Conservation (phyloP, 1,284 basidiomycete species). For the Tylopilus sp. region DNA sequence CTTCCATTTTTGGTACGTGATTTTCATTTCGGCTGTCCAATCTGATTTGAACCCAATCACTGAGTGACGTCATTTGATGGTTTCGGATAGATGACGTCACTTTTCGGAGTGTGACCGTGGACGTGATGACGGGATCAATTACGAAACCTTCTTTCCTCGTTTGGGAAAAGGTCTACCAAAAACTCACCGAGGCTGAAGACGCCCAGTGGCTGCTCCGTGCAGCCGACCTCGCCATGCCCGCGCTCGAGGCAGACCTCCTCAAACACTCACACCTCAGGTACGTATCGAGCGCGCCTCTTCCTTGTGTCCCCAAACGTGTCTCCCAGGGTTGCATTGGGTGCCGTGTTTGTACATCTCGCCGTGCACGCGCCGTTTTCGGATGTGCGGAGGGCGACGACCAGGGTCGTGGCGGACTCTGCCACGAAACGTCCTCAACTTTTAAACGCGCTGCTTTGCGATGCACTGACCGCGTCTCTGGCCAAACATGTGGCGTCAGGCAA, state of each 20-base stretch:
- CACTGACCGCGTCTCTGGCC: constrained; percentile 46
- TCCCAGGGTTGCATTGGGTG: constrained; percentile 57
- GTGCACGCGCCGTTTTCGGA: constrained; percentile 54
- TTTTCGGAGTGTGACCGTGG: constrained; percentile 41
- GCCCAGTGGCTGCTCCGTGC: constrained; percentile 79
- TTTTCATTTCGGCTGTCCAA: constrained; percentile 5
- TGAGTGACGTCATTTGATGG: constrained; percentile 12
- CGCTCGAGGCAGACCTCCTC: constrained; percentile 49
- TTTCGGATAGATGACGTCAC: constrained; percentile 28
- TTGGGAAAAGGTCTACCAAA: constrained; percentile 84
- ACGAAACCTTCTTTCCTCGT: constrained; percentile 82
- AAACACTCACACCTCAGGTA: constrained; percentile 61
- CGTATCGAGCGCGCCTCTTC: not conserved
- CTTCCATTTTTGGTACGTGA: constrained; percentile 49
- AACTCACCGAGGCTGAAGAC: constrained; percentile 61
- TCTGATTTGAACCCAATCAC: not conserved
- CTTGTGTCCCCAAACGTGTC: not conserved
- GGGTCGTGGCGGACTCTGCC: constrained; percentile 40
- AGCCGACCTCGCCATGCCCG: constrained; percentile 48
- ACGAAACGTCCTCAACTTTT: constrained; percentile 43
- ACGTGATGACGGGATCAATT: constrained; percentile 43
- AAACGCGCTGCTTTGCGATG: constrained; percentile 53
- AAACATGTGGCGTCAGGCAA: constrained; percentile 18
- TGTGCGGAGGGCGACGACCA: constrained; percentile 48
- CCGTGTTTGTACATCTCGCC: constrained; percentile 64